Conservation (phyloP, 2,329 filamentous ascomycete species). For the Berkeleyomyces basicola region DNA sequence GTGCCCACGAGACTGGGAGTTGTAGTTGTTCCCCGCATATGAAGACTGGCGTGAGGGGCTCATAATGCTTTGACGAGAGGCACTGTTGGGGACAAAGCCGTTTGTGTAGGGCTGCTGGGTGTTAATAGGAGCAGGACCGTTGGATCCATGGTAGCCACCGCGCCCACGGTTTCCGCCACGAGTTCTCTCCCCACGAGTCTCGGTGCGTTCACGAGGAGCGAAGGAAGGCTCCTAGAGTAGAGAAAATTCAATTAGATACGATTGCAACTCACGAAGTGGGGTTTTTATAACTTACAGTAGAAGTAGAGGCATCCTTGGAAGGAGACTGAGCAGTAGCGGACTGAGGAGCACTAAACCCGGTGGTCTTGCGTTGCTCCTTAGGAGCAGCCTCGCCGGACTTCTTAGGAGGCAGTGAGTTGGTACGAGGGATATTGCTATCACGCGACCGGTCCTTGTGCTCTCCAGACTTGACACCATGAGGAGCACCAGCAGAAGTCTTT, state of each 20-base stretch:
- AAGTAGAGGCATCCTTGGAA: conserved; percentile 24
- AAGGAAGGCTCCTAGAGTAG: conserved; percentile 7
- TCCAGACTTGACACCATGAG: conserved; percentile 7
- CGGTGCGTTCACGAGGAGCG: conserved; percentile 17
- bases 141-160: conserved; percentile 25
- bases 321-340: neutral
- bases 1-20: conserved; percentile 7
- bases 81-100: conserved; percentile 5
- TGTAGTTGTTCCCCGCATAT: conserved; percentile 11
- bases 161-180: conserved; percentile 31
- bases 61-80: conserved; percentile 10
- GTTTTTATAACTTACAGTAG: conserved; percentile 23
- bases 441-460: conserved; percentile 11
- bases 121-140: conserved; percentile 18
- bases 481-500: conserved; percentile 21
- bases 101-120: conserved; percentile 7
- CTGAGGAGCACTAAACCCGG: conserved; percentile 20
- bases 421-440: conserved; percentile 17
- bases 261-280: neutral
- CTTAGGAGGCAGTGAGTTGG: conserved; percentile 22
- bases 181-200: conserved; percentile 25
- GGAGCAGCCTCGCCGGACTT: conserved; percentile 24
- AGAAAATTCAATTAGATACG: neutral
- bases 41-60: conserved; percentile 13
- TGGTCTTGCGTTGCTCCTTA: conserved; percentile 32